Evolutionary conservation across 805 yeast species (phyloP), one percentile per base, ranked within the genome.

Genomic region (Myxozyma vanderwaltii): DNA sequence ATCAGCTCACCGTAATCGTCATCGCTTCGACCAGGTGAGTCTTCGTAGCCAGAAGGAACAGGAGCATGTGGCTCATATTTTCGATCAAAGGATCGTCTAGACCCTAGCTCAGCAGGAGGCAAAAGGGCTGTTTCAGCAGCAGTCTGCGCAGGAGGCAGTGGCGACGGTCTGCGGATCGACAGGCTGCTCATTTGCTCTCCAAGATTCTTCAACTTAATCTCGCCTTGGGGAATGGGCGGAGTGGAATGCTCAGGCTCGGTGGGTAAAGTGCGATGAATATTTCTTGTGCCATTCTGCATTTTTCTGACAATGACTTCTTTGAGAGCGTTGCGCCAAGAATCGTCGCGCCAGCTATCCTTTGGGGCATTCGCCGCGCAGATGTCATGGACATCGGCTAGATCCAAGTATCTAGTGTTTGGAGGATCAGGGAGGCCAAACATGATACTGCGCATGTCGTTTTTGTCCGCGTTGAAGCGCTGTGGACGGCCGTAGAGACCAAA

Each of bases 401-500:
- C 86, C 48, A 89, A 74, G 69, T 88, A 89, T 68, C 88, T 85
- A 40, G 84, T 85, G 56, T 81, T 81, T 0, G 96, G 96, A 61
- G 89, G 79, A 1, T 89, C 86, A 0, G 96, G 96, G 69, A 89
- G 80, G 1, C 88, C 96, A 74, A 89, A 89, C 56, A 89, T 77
- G 69, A 89, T 75, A 15, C 92, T 86, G 35, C 80, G 74, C 46
- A 79, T 70, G 65, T 89, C 88, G 1, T 77, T 69, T 72, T 88
- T 89, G 71, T 88, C 88, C 21, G 94, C 89, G 67, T 81, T 84
- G 66, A 89, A 79, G 59, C 86, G 83, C 54, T 79, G 77, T 0
- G 96, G 96, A 49, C 96, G 80, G 23, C 96, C 96, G 69, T 89
- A 89, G 41, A 90, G 78, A 59, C 81, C 81, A 76, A 88, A 90